These are phyloP conservation scores for Eucalyptus albens DNA, from an alignment of 345 rosid species.

Conservation along the genomic window DNA sequence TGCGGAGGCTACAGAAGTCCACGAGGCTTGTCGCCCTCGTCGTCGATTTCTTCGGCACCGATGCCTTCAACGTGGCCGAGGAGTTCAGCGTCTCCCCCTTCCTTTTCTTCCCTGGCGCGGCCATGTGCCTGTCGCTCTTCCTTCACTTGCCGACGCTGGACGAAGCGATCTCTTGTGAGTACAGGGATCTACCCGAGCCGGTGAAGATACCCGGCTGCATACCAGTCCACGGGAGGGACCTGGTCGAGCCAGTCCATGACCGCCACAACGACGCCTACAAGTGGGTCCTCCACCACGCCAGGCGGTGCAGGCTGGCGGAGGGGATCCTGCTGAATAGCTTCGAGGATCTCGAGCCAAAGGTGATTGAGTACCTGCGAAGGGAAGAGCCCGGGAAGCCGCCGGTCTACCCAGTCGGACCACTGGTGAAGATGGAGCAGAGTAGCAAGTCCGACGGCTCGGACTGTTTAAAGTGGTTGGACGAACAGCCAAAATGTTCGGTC, in stretches of 20 bases:
- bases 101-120: constrained; percentile 30
- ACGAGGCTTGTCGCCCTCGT: constrained; percentile 20
- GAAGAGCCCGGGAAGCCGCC: constrained; percentile 32
- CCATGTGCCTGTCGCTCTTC: constrained; percentile 31
- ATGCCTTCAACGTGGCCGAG: constrained; percentile 35
- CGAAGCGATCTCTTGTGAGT: constrained; percentile 34
- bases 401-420: constrained; percentile 61
- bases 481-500: no score
- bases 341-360: constrained; percentile 37
- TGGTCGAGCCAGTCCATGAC: constrained; percentile 48
- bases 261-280: constrained; percentile 46
- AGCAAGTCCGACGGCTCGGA: no score
- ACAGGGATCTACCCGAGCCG: constrained; percentile 38
- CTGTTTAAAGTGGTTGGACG: no score
- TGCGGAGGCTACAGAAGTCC: constrained; percentile 9
- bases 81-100: constrained; percentile 35
- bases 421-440: constrained; percentile 19
- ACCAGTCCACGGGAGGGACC: constrained; percentile 30
- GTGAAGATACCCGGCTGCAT: constrained; percentile 52
- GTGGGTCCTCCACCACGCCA: constrained; percentile 42
- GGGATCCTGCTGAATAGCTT: constrained; percentile 58
- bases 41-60: constrained; percentile 51
- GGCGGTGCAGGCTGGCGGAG: constrained; percentile 31
- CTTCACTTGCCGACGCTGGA: constrained; percentile 34
- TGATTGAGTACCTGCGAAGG: constrained; percentile 28